Conservation (phyloP, 108 stramenopile species). For the Fragilariopsis cylindrus region DNA sequence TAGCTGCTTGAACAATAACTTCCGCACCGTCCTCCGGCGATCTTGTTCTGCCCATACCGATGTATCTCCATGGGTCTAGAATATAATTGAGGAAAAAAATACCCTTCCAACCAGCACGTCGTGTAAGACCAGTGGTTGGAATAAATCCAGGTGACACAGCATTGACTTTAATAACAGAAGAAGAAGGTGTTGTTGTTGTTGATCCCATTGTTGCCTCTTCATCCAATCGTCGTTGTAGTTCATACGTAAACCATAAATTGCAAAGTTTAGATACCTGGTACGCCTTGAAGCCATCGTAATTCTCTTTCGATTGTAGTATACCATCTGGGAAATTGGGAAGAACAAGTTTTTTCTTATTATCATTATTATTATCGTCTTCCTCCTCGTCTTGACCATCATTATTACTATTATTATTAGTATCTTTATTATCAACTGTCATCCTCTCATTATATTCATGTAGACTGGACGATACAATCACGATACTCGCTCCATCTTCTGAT, state of each 20-base stretch:
- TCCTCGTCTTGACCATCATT: neutral
- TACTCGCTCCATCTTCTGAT: neutral
- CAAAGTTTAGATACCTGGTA: constrained; percentile 18
- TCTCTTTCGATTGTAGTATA: neutral
- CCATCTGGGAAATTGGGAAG: constrained; percentile 16
- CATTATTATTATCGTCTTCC: neutral
- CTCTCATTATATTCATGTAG: neutral
- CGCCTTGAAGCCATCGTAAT: constrained; percentile 7
- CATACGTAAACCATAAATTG: constrained; percentile 19
- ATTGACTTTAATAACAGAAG: constrained; percentile 7
- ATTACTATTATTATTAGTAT: neutral
- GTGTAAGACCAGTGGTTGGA: constrained; percentile 11
- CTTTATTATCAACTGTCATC: neutral
- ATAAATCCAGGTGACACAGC: constrained; percentile 17
- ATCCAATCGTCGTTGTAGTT: constrained; percentile 18
- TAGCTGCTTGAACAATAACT: neutral
- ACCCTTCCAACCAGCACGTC: neutral
- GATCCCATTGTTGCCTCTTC: neutral
- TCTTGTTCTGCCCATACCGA: constrained; percentile 3
- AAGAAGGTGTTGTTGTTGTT: neutral
- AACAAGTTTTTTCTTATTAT: neutral
- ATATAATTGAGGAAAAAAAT: constrained; percentile 12
- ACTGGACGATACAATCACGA: constrained; percentile 16
- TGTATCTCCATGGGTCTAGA: constrained; percentile 6
- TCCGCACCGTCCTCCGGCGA: constrained; percentile 23